Base-by-base conservation (phyloP, 192 early-diverging fungal genomes). In the Backusella tuberculispora region DNA sequence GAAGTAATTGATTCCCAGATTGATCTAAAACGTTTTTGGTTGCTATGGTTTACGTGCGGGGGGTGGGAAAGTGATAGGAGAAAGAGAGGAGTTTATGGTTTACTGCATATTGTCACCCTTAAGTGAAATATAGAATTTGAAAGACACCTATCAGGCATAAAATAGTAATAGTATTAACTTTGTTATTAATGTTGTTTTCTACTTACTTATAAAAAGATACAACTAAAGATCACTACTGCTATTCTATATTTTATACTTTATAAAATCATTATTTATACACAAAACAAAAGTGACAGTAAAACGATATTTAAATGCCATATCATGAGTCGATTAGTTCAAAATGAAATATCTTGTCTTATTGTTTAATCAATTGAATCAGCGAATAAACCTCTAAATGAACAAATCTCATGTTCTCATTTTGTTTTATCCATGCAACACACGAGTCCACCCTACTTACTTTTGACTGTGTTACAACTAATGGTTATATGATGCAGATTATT, bases 21-120 rank as follows among this genome's bases (percentile, higher is more conserved):
- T 53, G 50, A 53, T 53, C 50, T 53, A 53, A 53, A 53, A 53
- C 50, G 50, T 53, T 53, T 53, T 53, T 53, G 50, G 50, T 53
- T 53, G 50, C 50, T 53, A 53, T 53, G 19, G 50, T 53, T 53
- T 53, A 53, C 19, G 50, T 53, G 50, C 3, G 50, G 50, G 50
- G 50, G 42, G 10, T 6, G 10, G 42, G 10, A 10, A 53, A 19
- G n/a, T 19, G 50, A 53, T 19, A 53, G 50, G 50, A 53, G 50
- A 53, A 21, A 43, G n/a, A 53, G 48, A n/a, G 50, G 50, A 53
- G 50, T 1, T 34, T 53, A 17, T 53, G 50, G 8, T 53, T 53
- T 53, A 53, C 50, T 53, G 50, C 50, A 53, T 9, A 53, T 21
- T 53, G 6, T 53, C 19, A 24, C 50, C 50, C 50, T 53, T 53